Conservation (phyloP, 108 stramenopile genomes). For the Cyclostephanos tholiformis region DNA sequence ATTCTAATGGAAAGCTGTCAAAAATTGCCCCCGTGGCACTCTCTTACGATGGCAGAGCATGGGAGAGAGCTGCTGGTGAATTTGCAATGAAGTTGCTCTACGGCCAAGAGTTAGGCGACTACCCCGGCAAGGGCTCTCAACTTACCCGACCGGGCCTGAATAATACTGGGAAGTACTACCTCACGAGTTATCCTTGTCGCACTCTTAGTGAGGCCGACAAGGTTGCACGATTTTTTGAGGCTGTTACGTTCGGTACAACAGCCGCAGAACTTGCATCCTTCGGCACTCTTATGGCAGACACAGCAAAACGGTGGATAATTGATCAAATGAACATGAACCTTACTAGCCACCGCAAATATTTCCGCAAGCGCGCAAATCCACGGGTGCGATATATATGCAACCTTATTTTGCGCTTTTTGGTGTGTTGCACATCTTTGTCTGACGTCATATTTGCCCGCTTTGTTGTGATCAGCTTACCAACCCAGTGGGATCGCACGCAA, state of each 20-base stretch:
- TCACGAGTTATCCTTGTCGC: constrained; percentile 38
- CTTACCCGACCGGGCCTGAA: constrained; percentile 38
- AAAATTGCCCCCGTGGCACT: constrained; percentile 47
- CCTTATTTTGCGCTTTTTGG: no score
- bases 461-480: constrained; percentile 42
- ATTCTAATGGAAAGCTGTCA: constrained; percentile 24
- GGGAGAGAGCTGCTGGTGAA: constrained; percentile 53
- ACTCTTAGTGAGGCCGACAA: constrained; percentile 16
- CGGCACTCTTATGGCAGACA: constrained; percentile 23
- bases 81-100: constrained; percentile 40
- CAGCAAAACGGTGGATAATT: constrained; percentile 33
- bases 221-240: constrained; percentile 42
- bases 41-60: constrained; percentile 48
- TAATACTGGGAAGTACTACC: constrained; percentile 34
- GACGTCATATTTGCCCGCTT: no score
- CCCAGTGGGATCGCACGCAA: constrained; percentile 38
- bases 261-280: constrained; percentile 20
- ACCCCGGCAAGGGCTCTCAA: constrained; percentile 36
- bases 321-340: constrained; percentile 33
- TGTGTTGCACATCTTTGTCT: no score
- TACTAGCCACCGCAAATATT: constrained; percentile 33
- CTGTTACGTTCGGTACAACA: constrained; percentile 48
- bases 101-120: constrained; percentile 35
- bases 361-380: constrained; percentile 41
- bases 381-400: no score